Evolutionary conservation across 768 basidiomycete genomes (phyloP).

Genomic region (Dioszegia crocea): DNA sequence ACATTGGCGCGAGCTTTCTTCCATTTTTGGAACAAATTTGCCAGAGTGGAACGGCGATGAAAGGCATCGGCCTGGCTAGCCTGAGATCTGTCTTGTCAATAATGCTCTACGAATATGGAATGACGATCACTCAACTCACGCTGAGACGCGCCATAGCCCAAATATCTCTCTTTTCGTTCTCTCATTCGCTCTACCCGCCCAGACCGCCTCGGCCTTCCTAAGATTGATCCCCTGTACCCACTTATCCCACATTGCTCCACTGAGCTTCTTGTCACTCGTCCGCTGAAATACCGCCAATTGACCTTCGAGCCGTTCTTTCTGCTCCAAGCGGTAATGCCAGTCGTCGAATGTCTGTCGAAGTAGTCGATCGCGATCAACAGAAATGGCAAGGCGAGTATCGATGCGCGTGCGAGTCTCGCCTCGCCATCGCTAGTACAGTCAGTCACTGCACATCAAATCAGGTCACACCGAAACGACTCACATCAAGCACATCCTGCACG

Average conservation of each 20-base stretch:
- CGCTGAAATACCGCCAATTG: conserved; percentile 5
- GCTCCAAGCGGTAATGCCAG: conserved; percentile 10
- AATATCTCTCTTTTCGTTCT: conserved; percentile 6
- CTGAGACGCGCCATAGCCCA: conserved; percentile 8
- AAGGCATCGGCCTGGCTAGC: neutral
- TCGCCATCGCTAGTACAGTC: conserved; percentile 11
- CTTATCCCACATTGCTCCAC: neutral
- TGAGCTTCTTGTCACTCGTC: neutral
- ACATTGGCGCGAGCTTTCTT: neutral
- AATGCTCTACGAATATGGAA: neutral
- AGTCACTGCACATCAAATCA: conserved; percentile 2
- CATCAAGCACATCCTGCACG: conserved; percentile 7
- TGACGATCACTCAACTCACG: neutral
- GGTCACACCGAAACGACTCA: conserved; percentile 9
- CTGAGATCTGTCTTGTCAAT: neutral
- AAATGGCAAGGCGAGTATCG: conserved; percentile 2
- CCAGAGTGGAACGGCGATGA: neutral
- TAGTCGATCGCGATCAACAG: conserved; percentile 2
- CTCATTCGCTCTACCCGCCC: neutral
- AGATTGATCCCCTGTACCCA: conserved; percentile 14
- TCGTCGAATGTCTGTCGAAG: neutral
- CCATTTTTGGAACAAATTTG: neutral
- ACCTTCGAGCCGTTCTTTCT: conserved; percentile 8
- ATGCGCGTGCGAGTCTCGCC: neutral
- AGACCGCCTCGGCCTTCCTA: conserved; percentile 2